A percentile compares a stretch with the other conserved stretches of the same genome.
phyloP scores from a whole-genome alignment of 2,329 filamentous ascomycete species.

The Penicillium sp. region DNA sequence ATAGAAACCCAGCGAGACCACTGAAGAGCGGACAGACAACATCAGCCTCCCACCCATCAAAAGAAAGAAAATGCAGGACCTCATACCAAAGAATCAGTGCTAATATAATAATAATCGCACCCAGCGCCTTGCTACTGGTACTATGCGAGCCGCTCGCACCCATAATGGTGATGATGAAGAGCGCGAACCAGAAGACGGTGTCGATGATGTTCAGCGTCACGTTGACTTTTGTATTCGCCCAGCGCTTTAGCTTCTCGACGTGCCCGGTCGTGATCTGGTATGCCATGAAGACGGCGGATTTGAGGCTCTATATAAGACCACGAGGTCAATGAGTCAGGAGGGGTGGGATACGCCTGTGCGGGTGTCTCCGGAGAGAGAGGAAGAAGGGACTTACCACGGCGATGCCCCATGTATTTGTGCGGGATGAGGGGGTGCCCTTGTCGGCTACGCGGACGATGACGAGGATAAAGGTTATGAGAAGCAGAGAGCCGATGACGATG shows the following conservation, averaged over 20 bases:
- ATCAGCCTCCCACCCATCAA: neutral
- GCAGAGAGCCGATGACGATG: conserved; percentile 17
- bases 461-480: conserved; percentile 25
- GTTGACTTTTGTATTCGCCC: conserved; percentile 29
- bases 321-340: too few relatives aligned
- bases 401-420: conserved; percentile 30
- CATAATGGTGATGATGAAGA: conserved; percentile 31
- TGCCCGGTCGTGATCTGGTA: conserved; percentile 29
- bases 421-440: conserved; percentile 22
- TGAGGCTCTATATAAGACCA: conserved; percentile 12
- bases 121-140: conserved; percentile 25
- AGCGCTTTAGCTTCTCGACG: conserved; percentile 24
- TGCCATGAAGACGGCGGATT: conserved; percentile 29
- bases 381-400: conserved; percentile 17
- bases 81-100: conserved; percentile 25
- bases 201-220: conserved; percentile 31
- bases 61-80: too few relatives aligned
- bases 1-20: conserved; percentile 17
- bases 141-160: conserved; percentile 17
- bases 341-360: too few relatives aligned
- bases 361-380: too few relatives aligned
- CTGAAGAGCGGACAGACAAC: neutral
- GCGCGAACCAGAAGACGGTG: conserved; percentile 31
- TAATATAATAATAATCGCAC: conserved; percentile 24
- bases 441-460: conserved; percentile 27